These are phyloP conservation scores for Fagopyrum tataricum DNA, from an alignment of 148 eudicot genomes.

Conservation along the genomic window DNA sequence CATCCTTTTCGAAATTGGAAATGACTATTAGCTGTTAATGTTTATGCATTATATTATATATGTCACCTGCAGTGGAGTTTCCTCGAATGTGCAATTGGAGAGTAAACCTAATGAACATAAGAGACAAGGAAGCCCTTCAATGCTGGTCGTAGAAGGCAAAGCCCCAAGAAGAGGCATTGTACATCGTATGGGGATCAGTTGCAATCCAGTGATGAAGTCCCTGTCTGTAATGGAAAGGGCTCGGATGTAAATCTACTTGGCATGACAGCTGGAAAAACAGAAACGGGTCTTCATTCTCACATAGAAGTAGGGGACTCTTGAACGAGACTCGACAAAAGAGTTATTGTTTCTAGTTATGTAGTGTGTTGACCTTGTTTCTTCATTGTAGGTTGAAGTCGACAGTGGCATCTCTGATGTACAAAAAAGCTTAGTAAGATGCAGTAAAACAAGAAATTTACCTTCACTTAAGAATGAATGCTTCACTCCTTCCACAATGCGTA, in stretches of 20 bases:
- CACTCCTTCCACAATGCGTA: conserved; percentile 48
- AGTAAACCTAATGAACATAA: conserved; percentile 31
- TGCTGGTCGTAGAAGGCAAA: conserved; percentile 38
- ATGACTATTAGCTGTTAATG: neutral
- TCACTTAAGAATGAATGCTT: conserved; percentile 21
- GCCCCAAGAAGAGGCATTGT: conserved; percentile 49
- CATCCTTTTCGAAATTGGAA: neutral
- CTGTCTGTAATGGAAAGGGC: conserved; percentile 21
- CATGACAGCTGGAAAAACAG: conserved; percentile 22
- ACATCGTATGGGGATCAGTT: conserved; percentile 21
- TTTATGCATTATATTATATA: neutral
- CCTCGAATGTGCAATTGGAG: conserved; percentile 28
- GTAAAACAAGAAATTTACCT: conserved; percentile 19
- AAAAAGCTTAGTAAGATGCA: conserved; percentile 66
- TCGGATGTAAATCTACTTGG: conserved; percentile 16
- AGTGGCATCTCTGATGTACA: conserved; percentile 22
- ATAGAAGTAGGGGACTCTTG: conserved; percentile 27
- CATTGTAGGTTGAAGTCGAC: conserved; percentile 32
- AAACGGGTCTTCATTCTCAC: conserved; percentile 22
- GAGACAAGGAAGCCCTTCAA: conserved; percentile 55
- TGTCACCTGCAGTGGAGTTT: conserved; percentile 32
- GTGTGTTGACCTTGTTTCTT: neutral
- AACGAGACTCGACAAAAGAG: neutral
- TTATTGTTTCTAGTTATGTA: neutral
- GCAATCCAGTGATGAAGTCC: conserved; percentile 19